These are phyloP conservation scores for Corymbia maculata DNA, from an alignment of 345 rosid species.

Conservation along the genomic window DNA sequence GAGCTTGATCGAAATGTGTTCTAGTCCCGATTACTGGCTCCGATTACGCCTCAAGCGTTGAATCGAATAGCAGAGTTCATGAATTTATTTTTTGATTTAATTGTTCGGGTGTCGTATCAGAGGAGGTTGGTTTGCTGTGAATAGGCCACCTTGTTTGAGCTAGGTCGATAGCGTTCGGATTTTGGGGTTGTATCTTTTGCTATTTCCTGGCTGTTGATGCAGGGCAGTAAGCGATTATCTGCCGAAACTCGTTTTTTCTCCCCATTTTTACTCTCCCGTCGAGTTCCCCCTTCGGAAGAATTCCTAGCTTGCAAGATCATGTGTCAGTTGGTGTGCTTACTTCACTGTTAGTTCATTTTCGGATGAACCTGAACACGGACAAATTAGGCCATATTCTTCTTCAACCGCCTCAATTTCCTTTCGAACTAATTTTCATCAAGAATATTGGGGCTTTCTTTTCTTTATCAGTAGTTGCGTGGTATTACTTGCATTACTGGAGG, in stretches of 20 bases:
- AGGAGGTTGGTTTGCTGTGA: neutral
- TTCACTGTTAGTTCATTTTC: neutral
- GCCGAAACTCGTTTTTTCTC: neutral
- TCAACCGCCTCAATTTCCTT: neutral
- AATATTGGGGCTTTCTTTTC: neutral
- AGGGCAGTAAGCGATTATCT: neutral
- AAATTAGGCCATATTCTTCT: neutral
- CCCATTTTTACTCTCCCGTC: neutral
- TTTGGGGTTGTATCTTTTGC: neutral
- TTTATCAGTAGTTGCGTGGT: neutral
- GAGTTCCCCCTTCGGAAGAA: neutral
- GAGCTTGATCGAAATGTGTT: neutral
- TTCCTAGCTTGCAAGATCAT: neutral
- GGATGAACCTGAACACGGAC: neutral
- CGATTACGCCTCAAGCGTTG: neutral
- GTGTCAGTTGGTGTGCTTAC: neutral
- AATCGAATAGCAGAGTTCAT: neutral
- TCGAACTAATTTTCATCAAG: neutral
- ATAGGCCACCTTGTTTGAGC: neutral
- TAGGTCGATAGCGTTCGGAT: neutral
- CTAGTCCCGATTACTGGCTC: neutral
- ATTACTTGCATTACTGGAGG: neutral
- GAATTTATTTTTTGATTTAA: neutral
- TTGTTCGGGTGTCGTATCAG: neutral
- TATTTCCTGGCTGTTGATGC: neutral